These are phyloP conservation scores for Penicillium concentricum DNA, from an alignment of 2,329 filamentous ascomycete genomes.

Conservation along the genomic window DNA sequence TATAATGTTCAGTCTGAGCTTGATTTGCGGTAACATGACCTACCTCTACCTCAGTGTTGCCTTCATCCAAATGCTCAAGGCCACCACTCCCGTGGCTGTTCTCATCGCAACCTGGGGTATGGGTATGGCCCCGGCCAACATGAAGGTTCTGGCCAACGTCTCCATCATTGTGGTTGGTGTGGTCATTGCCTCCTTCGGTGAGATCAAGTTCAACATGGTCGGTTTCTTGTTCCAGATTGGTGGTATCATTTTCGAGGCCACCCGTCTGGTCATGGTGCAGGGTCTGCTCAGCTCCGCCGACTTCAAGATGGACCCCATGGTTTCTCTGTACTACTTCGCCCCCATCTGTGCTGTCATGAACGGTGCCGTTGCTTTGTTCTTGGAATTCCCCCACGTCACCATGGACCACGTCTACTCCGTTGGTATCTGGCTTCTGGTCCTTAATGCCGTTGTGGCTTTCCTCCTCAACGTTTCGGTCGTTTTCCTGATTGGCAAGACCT, in stretches of 20 bases:
- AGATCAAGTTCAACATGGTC: slow-evolving; percentile 77
- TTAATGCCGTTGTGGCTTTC: slow-evolving; percentile 78
- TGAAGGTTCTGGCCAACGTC: slow-evolving; percentile 88
- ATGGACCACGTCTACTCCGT: slow-evolving; percentile 65
- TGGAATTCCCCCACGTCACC: slow-evolving; percentile 67
- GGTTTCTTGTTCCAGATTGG: slow-evolving; percentile 69
- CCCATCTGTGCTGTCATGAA: slow-evolving; percentile 83
- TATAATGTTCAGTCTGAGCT: slow-evolving; percentile 89
- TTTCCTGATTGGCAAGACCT: slow-evolving; percentile 87
- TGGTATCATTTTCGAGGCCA: slow-evolving; percentile 77
- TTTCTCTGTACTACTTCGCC: slow-evolving; percentile 86
- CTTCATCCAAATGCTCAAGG: slow-evolving; percentile 84
- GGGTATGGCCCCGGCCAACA: slow-evolving; percentile 77
- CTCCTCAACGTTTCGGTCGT: slow-evolving; percentile 79
- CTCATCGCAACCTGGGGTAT: slow-evolving; percentile 86
- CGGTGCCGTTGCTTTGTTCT: slow-evolving; percentile 64
- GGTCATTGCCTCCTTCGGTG: slow-evolving; percentile 88
- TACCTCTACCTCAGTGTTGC: slow-evolving; percentile 94
- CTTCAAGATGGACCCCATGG: slow-evolving; percentile 85
- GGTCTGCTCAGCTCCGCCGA: slow-evolving; percentile 73
- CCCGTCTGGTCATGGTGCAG: slow-evolving; percentile 82
- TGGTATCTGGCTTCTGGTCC: slow-evolving; percentile 64
- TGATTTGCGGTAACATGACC: slow-evolving; percentile 95
- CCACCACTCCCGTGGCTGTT: slow-evolving; percentile 91
- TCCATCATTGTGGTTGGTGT: slow-evolving; percentile 94